Evolutionary conservation across 176 grass and related monocot genomes (phyloP).

Genomic region (Zizania latifolia): DNA sequence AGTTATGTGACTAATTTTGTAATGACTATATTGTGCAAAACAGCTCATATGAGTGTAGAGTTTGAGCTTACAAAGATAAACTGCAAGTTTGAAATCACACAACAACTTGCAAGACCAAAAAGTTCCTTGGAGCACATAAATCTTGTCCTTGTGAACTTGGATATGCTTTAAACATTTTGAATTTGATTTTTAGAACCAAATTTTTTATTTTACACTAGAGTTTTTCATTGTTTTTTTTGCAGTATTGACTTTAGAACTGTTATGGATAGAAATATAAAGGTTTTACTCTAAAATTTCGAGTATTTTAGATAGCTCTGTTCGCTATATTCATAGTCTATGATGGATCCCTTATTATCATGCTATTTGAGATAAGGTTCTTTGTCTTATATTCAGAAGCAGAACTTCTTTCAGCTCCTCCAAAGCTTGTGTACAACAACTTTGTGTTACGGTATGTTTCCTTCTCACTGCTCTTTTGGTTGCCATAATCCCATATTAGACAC

Average conservation of each 20-base stretch:
- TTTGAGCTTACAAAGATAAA: background rate
- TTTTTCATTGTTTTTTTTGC: background rate
- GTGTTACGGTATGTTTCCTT: conserved; percentile 61
- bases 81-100: background rate
- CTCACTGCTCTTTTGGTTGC: background rate
- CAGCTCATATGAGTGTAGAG: background rate
- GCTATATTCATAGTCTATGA: background rate
- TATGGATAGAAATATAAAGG: too few species aligned
- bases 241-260: too few species aligned
- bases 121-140: background rate
- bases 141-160: background rate
- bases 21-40: background rate
- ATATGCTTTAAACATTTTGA: too few species aligned
- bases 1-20: background rate
- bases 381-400: conserved; percentile 60
- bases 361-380: background rate
- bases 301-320: background rate
- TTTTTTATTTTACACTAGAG: too few species aligned
- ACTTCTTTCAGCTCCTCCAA: conserved; percentile 94
- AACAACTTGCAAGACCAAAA: background rate
- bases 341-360: background rate
- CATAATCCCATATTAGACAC: background rate
- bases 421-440: conserved; percentile 90
- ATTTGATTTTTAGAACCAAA: too few species aligned
- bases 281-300: background rate